These are phyloP conservation scores for Zelopaecilomyces penicillatus DNA, from an alignment of 2,329 filamentous ascomycete species.

Conservation along the genomic window DNA sequence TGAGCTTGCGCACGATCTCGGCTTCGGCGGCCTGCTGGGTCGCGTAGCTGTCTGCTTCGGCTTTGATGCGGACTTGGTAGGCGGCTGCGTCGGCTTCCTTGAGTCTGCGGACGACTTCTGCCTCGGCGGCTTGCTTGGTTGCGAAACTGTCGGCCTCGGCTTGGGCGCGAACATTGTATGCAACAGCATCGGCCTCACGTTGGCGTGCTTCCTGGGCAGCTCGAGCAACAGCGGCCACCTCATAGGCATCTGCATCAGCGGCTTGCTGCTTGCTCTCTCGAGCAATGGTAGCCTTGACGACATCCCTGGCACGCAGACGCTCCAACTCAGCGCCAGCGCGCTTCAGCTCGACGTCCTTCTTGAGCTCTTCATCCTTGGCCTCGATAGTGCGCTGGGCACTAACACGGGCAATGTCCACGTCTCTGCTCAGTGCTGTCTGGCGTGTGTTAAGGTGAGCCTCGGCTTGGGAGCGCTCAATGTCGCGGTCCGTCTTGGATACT, in stretches of 20 bases:
- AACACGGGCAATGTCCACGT: constrained; percentile 69
- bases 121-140: constrained; percentile 37
- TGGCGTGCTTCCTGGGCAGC: constrained; percentile 45
- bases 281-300: constrained; percentile 66
- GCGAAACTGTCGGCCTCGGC: constrained; percentile 29
- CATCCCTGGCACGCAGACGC: constrained; percentile 65
- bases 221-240: constrained; percentile 53
- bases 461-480: constrained; percentile 70
- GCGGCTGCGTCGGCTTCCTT: constrained; percentile 55
- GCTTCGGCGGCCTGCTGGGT: constrained; percentile 49
- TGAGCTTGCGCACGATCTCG: constrained; percentile 50
- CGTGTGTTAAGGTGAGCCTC: constrained; percentile 67
- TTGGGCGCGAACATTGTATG: constrained; percentile 38
- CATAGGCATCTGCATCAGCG: constrained; percentile 58
- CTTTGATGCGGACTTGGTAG: constrained; percentile 37
- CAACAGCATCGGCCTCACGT: constrained; percentile 43
- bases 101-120: constrained; percentile 50
- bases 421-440: constrained; percentile 63
- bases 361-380: constrained; percentile 69
- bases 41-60: constrained; percentile 31
- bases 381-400: constrained; percentile 65
- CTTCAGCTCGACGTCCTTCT: constrained; percentile 68
- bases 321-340: constrained; percentile 74
- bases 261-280: constrained; percentile 61
- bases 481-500: constrained; percentile 75